Conservation (phyloP, 1,139 yeast species). For the Scheffersomyces illinoinensis region DNA sequence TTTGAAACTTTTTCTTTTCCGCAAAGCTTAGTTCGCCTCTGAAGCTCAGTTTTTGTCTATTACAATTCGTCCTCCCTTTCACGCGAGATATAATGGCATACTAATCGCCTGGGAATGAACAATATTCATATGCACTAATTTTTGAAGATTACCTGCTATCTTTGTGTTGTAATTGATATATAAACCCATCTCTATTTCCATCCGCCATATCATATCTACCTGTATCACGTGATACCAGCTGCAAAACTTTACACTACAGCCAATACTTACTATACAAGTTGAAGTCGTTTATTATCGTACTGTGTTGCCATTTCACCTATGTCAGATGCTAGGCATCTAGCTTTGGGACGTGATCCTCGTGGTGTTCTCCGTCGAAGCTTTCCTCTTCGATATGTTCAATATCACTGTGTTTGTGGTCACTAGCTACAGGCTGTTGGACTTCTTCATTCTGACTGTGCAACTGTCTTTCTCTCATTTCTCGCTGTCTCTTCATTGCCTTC, state of each 20-base stretch:
- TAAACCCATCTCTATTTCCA: too few species aligned
- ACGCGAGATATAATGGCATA: not conserved
- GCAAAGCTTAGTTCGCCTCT: not conserved
- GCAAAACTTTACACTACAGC: not conserved
- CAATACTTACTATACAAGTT: not conserved
- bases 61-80: not conserved
- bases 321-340: not conserved
- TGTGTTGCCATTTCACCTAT: not conserved
- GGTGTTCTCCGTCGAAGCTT: not conserved
- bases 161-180: too few species aligned
- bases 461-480: conserved; percentile 26
- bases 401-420: not conserved
- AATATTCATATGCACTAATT: too few species aligned
- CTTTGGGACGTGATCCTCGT: not conserved
- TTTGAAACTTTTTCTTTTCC: not conserved
- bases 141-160: too few species aligned
- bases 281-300: not conserved
- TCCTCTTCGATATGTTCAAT: not conserved
- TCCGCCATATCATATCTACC: not conserved
- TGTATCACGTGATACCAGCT: not conserved
- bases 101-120: not conserved
- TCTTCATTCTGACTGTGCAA: conserved; percentile 11
- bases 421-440: not conserved
- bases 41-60: not conserved
- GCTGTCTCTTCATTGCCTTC: conserved; percentile 33